Evolutionary conservation across 1,284 basidiomycete species (phyloP), one percentile per base, ranked within the genome.

Genomic region (Termitomyces sp.): DNA sequence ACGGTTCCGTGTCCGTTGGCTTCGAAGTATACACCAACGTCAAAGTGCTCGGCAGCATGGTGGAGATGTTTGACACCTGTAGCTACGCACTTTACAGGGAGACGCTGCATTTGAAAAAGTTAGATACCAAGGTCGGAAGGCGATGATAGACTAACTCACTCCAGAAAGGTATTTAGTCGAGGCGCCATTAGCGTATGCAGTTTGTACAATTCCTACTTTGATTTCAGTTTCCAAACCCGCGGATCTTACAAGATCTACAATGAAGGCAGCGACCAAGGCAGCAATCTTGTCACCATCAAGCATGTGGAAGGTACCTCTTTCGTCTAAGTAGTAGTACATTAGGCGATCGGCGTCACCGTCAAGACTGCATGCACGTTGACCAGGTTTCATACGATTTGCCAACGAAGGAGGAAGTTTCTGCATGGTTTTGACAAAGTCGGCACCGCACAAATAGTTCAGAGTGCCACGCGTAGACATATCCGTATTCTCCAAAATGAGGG

Each of bases 201-300:
- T 99, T 72, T 99, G 97, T 8, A 99, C 94, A 38, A 98, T 92
- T 28, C 95, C 94, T 19, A 97, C 89, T 67, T 87, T 84, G 58
- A 95, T 73, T 42, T 81, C 70, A 19, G 77, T 73, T 34, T 88
- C 85, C 43, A 98, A 74, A 26, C 91, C 92, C 30, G 93, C 84
- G 41, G 83, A 80, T 68, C 87, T 90, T 60, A 97, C 91, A 9
- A 97, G 82, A 58, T 95, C 94, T 26, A 91, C 88, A 58, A 99
- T 87, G 74, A 96, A 98, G 44, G 92, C 88, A 3, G 96, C 93
- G 5, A 94, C 92, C 21, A 99, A 81, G 1, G 90, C 88, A 4
- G 96, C 94, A 59, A 99, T 99, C 80, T 99, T 99, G 77, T 99
- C 97, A 4, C 97, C 97, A 67, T 99, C 97, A 41, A 99, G 81